A percentile compares a stretch with the other conserved stretches of the same genome.
Evolutionary conservation across 352 stramenopile genomes (phyloP).

Genomic region (Thraustotheca clavata): DNA sequence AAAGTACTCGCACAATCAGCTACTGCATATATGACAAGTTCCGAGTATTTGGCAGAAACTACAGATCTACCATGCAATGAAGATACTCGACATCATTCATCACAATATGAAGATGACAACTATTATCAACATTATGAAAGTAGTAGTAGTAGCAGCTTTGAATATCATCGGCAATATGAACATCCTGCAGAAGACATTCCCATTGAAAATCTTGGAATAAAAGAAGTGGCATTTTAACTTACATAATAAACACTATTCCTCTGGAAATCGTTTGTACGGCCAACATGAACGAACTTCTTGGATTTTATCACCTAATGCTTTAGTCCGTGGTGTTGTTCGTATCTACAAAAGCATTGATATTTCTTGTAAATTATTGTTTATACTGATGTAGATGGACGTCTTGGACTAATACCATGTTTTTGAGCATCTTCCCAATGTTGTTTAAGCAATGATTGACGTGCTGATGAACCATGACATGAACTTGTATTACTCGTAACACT

Average conservation of each 20-base stretch:
- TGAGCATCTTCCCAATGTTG: neutral
- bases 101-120: neutral
- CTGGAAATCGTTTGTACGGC: slow-evolving; percentile 32
- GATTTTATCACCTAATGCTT: too few relatives aligned
- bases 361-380: too few relatives aligned
- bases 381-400: neutral
- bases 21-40: slow-evolving; percentile 83
- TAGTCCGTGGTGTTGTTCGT: too few relatives aligned
- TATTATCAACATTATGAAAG: too few relatives aligned
- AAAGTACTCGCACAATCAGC: slow-evolving; percentile 81
- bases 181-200: neutral
- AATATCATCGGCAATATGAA: neutral
- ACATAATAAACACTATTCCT: slow-evolving; percentile 7
- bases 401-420: slow-evolving; percentile 6
- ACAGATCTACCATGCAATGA: slow-evolving; percentile 14
- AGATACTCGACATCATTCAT: neutral
- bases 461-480: neutral
- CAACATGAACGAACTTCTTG: slow-evolving; percentile 53
- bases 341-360: too few relatives aligned
- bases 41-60: slow-evolving; percentile 70
- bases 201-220: slow-evolving; percentile 30
- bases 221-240: slow-evolving; percentile 78
- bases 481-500: too few relatives aligned
- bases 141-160: too few relatives aligned
- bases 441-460: neutral